Conservation (phyloP, 495 filamentous ascomycete genomes). For the Parachaetomium inaequale region DNA sequence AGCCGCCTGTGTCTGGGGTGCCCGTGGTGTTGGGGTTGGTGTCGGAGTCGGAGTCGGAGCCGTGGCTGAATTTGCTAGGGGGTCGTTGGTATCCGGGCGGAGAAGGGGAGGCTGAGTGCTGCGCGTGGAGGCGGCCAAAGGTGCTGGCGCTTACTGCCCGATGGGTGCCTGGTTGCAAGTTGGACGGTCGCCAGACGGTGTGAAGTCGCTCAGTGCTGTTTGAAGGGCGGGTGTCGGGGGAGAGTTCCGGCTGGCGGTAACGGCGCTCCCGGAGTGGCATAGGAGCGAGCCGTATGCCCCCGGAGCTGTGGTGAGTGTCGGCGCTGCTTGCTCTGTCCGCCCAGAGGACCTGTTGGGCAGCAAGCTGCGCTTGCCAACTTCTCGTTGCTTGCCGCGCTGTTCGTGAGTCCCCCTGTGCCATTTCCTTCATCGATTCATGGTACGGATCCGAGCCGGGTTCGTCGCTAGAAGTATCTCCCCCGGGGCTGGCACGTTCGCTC, state of each 20-base stretch:
- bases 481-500: background rate
- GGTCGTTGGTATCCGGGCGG: background rate
- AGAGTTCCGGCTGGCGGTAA: background rate
- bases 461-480: background rate
- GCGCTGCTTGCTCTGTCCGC: background rate
- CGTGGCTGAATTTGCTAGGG: background rate
- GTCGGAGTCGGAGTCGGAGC: slow-evolving; percentile 1
- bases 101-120: background rate
- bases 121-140: background rate
- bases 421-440: background rate
- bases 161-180: background rate
- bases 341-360: background rate
- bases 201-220: background rate
- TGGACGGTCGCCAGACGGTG: background rate
- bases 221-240: background rate
- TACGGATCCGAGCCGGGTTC: background rate
- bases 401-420: background rate
- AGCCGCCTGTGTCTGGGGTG: background rate
- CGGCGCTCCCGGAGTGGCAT: background rate
- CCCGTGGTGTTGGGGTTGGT: background rate
- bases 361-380: background rate
- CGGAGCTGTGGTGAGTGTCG: background rate
- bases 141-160: background rate
- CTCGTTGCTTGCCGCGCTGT: background rate
- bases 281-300: background rate